Evolutionary conservation across 306 rosid genomes (phyloP), one percentile per base, ranked within the genome.

Genomic region (Phaseolus lunatus): DNA sequence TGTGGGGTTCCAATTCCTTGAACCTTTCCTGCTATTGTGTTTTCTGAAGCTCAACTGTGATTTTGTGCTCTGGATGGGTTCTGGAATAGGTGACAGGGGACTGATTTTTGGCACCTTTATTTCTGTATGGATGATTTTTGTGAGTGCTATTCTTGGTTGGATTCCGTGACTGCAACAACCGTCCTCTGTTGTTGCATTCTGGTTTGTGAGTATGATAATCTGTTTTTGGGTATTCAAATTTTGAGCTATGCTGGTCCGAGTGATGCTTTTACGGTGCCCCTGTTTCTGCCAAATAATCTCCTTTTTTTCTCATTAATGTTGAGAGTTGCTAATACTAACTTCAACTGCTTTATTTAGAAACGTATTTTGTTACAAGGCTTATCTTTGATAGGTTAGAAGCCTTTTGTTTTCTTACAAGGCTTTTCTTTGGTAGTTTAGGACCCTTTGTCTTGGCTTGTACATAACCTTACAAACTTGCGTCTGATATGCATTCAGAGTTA

Each of bases 401-500:
- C 41, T 61, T 29, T 61, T 61, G 13, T 29, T 61, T 29, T 29
- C 43, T 61, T 61, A 15, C 5, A 29, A 29, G 43, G 43, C 43
- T 61, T 33, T 8, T 33, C 39, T 33, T 33, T 33, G 39, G 39
- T 33, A 6, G 9, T 33, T 6, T 33, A 31, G 14, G 44, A 8
- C 44, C 67, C 44, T 29, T 62, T 31, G 69, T 63, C 11, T 63
- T 35, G 69, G 22, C 43, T 61, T 15, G 67, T 31, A 31, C 67
- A 31, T 62, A 62, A 16, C 67, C 44, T 31, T 62, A 31, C 7
- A 59, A 62, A 15, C 23, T 62, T 1, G 44, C 33, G 18, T 31
- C 47, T 63, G 39, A n/a, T 35, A 4, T 63, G 69, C 24, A 63
- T 35, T 59, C 23, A 7, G 13, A 31, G n/a, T 62, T 62, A 9